Evolutionary conservation across 805 yeast genomes (phyloP), one percentile per base, ranked within the genome.

Genomic region (Candida loeiensis): DNA sequence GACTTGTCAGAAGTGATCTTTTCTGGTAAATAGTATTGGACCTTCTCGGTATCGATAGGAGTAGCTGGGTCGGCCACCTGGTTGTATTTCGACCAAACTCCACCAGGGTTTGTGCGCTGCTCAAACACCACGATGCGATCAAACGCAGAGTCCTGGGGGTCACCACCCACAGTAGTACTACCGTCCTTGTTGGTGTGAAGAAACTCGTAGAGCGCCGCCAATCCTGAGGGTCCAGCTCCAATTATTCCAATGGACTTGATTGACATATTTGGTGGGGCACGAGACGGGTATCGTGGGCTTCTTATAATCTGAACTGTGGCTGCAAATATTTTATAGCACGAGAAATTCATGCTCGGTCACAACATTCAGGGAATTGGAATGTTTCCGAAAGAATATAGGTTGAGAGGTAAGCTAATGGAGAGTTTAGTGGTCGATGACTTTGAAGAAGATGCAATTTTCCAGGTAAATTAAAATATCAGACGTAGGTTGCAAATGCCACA

Each of bases 151-250:
- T 51, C 43, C 13, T 31, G 27, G 1, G 64, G 40, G 17, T 27
- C 40, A 6, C 41, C 27, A 1, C 44, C 57, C n/a, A 53, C 53
- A 16, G 52, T 42, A 8, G 46, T 30, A 5, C 41, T 40, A 2
- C 67, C 67, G 32, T 61, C 58, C 31, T 41, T 43, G 34, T 46
- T 49, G 6, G 66, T 60, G 43, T 60, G 41, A 7, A 56, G 47
- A 24, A 60, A 47, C 42, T 61, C 66, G 36, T 61, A 60, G 11
- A 63, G 39, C 3, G 65, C 47, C 3, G 66, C 67, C 14, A 62
- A 45, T 9, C 80, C 77, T 0, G 85, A 79, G 3, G 93, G 90
- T 0, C 95, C 95, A 2, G 78, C 89, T 2, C 95, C 95, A 17
- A 86, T 70, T 6, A 86, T 74, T 0, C 87, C 88, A 3, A 85